Conservation (phyloP, 441 rosid genomes). For the Arabidopsis hybrid region DNA sequence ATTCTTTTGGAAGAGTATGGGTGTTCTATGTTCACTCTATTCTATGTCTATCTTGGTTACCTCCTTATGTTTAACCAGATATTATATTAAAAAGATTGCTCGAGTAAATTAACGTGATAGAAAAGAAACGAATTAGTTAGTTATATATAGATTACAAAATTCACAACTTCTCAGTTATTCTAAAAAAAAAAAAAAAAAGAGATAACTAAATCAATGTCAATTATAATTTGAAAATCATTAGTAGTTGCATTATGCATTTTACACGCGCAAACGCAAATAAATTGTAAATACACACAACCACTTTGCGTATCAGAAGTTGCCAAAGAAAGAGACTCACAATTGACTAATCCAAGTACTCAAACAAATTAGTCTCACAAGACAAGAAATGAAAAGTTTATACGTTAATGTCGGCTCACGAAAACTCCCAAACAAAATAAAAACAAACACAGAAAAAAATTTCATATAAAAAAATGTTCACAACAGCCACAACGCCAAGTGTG, state of each 20-base stretch:
- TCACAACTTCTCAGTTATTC: too few relatives aligned
- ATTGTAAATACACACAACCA: not conserved
- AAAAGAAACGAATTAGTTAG: too few relatives aligned
- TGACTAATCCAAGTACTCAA: conserved; percentile 24
- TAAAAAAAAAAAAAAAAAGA: too few relatives aligned
- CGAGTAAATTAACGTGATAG: too few relatives aligned
- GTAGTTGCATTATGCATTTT: not conserved
- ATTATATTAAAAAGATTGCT: too few relatives aligned
- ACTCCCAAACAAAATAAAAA: conserved; percentile 39
- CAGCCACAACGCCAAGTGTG: conserved; percentile 29
- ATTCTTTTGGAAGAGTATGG: too few relatives aligned
- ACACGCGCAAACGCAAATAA: not conserved
- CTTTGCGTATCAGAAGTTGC: not conserved
- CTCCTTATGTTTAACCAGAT: too few relatives aligned
- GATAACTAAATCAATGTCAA: not conserved
- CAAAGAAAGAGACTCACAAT: conserved; percentile 26
- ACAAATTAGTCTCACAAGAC: conserved; percentile 43
- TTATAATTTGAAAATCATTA: not conserved
- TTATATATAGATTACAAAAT: too few relatives aligned
- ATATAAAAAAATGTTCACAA: conserved; percentile 7
- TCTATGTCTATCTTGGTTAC: too few relatives aligned
- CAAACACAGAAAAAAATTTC: conserved; percentile 21
- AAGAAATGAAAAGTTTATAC: conserved; percentile 1
- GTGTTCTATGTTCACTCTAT: too few relatives aligned
- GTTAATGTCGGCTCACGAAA: conserved; percentile 39